These are phyloP conservation scores for Debaryomyces fabryi DNA, from an alignment of 1,139 yeast species.

Conservation along the genomic window DNA sequence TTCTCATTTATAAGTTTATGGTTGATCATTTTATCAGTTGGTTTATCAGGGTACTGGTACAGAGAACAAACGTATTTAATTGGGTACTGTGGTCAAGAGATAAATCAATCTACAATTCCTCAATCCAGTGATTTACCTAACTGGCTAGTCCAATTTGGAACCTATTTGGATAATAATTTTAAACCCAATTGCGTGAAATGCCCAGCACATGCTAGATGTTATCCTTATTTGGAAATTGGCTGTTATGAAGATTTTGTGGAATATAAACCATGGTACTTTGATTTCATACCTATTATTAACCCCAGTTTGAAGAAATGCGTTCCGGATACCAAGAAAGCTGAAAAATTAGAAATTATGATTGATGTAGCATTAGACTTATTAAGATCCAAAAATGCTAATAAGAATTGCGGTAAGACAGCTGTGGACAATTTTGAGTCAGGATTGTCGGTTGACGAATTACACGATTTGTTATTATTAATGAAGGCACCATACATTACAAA, in stretches of 20 bases:
- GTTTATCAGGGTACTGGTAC: conserved; percentile 56
- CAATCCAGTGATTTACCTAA: conserved; percentile 20
- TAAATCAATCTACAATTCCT: conserved; percentile 39
- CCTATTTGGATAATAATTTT: conserved; percentile 35
- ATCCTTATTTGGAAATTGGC: conserved; percentile 55
- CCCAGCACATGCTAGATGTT: conserved; percentile 82
- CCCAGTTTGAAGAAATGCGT: conserved; percentile 55
- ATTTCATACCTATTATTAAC: conserved; percentile 61
- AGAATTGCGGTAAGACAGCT: conserved; percentile 60
- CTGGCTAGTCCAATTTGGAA: conserved; percentile 26
- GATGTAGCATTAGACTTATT: conserved; percentile 68
- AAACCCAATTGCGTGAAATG: conserved; percentile 76
- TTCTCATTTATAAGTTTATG: conserved; percentile 26
- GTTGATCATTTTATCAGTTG: conserved; percentile 29
- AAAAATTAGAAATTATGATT: conserved; percentile 67
- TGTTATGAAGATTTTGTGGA: conserved; percentile 73
- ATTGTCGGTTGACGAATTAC: conserved; percentile 54
- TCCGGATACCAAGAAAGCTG: conserved; percentile 76
- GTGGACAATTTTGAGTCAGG: conserved; percentile 51
- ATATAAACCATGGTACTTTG: conserved; percentile 54
- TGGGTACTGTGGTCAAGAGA: conserved; percentile 72
- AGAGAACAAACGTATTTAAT: conserved; percentile 58
- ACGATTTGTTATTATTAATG: conserved; percentile 59
- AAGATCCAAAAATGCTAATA: conserved; percentile 68
- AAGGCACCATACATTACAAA: conserved; percentile 62